Base-by-base conservation (phyloP, 108 stramenopile genomes). In the Pelagomonas calceolata region DNA sequence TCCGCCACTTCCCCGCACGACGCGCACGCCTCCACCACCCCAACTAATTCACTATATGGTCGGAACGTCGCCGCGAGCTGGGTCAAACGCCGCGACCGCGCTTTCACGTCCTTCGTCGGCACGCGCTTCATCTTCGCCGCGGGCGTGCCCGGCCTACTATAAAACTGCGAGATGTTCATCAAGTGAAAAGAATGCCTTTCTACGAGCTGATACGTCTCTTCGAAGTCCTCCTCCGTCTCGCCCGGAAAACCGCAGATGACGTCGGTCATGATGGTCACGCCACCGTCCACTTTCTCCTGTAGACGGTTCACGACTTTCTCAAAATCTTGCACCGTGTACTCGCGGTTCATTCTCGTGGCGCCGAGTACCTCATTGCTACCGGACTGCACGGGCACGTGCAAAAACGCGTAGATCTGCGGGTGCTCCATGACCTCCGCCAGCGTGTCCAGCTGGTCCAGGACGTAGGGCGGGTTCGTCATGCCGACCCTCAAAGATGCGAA, bases 401-500 rank as follows among this genome's bases (percentile, higher is more conserved):
- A 68, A n/a, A 82, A 80, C 51, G 30, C 31, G 45, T 76, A 82
- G 33, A 79, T 75, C 31, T 76, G 29, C 21, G 72, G 68, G 37
- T 67, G 32, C 21, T 66, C 36, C 66, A 82, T 32, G 21, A 44
- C 36, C 29, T 21, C 39, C 5, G 64, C 70, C 7, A 82, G 67
- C 26, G 18, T 60, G 16, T 74, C 77, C 0, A 84, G 60, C 65
- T 79, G 80, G 36, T 71, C 74, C 4, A 84, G 76, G 35, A 84
- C 81, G 67, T 65, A 84, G 17, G 83, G 83, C 45, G 83, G 83
- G 68, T 84, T 84, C 34, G 80, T 84, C 83, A 84, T 84, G 35
- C 83, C 83, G 0, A 81, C 64, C 9, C 78, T 34, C 31, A 84
- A 51, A 78, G 81, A 81, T 10, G 32, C 44, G 36, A 26, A 17